Conservation (phyloP, 2,329 filamentous ascomycete genomes). For the Fusarium sacchari region DNA sequence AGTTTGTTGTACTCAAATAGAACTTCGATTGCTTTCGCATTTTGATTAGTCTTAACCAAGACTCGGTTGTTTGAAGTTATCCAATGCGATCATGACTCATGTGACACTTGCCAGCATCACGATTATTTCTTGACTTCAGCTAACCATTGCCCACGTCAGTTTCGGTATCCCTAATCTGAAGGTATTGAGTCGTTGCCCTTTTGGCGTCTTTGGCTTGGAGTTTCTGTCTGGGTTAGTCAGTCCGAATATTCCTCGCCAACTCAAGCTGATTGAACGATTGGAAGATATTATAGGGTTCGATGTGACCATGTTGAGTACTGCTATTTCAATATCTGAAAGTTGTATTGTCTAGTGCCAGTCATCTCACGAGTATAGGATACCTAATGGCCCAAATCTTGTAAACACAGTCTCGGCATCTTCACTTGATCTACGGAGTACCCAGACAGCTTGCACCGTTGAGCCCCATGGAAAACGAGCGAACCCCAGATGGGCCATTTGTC, state of each 20-base stretch:
- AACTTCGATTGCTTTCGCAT: neutral
- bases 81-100: neutral
- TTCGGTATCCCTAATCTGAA: neutral
- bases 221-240: neutral
- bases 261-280: neutral
- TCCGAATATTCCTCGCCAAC: neutral
- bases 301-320: neutral
- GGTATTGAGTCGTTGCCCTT: neutral
- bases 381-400: neutral
- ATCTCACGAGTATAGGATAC: neutral
- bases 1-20: neutral
- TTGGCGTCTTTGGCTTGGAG: neutral
- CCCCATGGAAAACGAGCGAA: slow-evolving; percentile 31
- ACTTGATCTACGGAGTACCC: neutral
- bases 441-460: slow-evolving; percentile 11
- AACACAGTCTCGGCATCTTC: neutral
- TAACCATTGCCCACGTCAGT: neutral
- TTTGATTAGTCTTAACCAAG: neutral
- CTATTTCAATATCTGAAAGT: too few relatives aligned
- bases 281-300: neutral
- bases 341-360: neutral
- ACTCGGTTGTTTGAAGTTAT: too few relatives aligned
- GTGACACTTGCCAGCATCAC: neutral
- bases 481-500: slow-evolving; percentile 40
- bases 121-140: neutral